phyloP scores from a whole-genome alignment of 257 asterid species.

The Perilla frutescens region DNA sequence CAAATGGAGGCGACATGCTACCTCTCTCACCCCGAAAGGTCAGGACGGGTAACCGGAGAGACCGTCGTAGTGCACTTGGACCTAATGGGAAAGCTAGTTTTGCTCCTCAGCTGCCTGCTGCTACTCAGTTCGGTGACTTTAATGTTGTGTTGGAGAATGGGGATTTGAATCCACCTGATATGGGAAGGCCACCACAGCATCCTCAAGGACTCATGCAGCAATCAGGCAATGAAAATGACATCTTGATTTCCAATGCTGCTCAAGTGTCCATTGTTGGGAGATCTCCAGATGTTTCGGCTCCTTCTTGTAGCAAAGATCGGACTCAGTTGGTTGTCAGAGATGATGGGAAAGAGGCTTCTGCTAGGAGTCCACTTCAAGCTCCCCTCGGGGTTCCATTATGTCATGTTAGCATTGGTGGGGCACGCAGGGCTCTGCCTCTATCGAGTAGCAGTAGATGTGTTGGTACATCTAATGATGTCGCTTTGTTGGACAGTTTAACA shows the following conservation, averaged over 20 bases:
- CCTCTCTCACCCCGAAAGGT: conserved; percentile 70
- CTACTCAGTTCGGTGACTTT: conserved; percentile 41
- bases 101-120: conserved; percentile 34
- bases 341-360: conserved; percentile 52
- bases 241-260: conserved; percentile 24
- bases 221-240: conserved; percentile 40
- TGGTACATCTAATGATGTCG: conserved; percentile 51
- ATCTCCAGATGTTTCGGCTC: conserved; percentile 50
- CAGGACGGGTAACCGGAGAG: conserved; percentile 50
- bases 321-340: conserved; percentile 42
- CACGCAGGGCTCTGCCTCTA: conserved; percentile 56
- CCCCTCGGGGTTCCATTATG: conserved; percentile 83
- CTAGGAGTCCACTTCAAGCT: conserved; percentile 72
- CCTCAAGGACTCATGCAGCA: conserved; percentile 38
- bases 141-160: conserved; percentile 48
- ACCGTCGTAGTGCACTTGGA: conserved; percentile 53
- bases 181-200: conserved; percentile 34
- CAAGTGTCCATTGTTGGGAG: conserved; percentile 45
- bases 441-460: conserved; percentile 55
- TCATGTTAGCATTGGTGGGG: conserved; percentile 72
- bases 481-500: conserved; percentile 64
- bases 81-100: conserved; percentile 47
- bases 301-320: conserved; percentile 53
- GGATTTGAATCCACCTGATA: conserved; percentile 37
- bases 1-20: conserved; percentile 56